phyloP scores from a whole-genome alignment of 345 rosid genomes.

The Physaria fendleri region DNA sequence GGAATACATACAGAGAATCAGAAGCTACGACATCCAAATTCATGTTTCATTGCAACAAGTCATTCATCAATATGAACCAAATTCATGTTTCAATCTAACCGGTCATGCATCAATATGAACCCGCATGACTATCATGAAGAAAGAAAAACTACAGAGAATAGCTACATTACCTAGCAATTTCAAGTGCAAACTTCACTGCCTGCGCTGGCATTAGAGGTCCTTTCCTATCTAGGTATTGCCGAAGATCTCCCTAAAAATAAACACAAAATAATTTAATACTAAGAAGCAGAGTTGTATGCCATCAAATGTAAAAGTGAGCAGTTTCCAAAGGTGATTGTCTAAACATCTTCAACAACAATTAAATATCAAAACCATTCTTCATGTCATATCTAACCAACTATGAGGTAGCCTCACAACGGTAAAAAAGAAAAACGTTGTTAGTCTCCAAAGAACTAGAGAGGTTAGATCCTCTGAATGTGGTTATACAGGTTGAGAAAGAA shows the following conservation, averaged over 20 bases:
- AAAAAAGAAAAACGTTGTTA: neutral
- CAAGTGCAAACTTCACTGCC: slow-evolving; percentile 80
- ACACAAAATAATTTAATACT: neutral
- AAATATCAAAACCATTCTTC: neutral
- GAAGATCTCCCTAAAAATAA: slow-evolving; percentile 62
- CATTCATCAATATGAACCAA: too few species aligned
- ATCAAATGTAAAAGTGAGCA: neutral
- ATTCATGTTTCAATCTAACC: neutral
- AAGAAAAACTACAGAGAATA: neutral
- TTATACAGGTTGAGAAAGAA: slow-evolving; percentile 10
- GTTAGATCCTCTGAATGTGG: neutral
- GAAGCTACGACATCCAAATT: neutral
- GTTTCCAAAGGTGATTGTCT: neutral
- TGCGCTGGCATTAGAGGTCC: slow-evolving; percentile 48
- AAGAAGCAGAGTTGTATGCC: neutral
- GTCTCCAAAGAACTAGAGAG: neutral
- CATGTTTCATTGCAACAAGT: neutral
- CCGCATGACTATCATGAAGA: neutral
- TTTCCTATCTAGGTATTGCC: slow-evolving; percentile 56
- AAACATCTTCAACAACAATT: neutral
- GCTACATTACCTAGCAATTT: slow-evolving; percentile 61
- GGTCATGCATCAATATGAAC: neutral
- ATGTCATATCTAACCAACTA: slow-evolving; percentile 8
- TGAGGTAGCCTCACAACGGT: neutral
- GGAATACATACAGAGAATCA: slow-evolving; percentile 10